Base-by-base conservation (phyloP, 306 rosid genomes). In the Ochetophila trinervis region DNA sequence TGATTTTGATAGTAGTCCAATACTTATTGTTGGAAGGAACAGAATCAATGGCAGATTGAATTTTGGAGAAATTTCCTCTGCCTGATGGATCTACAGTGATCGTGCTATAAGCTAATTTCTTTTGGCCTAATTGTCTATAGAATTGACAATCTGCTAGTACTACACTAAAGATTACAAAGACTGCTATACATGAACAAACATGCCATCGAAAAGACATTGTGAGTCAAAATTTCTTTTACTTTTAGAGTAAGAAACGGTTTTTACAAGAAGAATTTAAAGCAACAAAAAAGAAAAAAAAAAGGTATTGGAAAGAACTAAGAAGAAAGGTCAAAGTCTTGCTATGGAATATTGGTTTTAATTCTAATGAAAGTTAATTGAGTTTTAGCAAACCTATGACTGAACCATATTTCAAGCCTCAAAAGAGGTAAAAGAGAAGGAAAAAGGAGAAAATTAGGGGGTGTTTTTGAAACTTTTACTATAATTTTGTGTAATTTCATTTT, bases 41-140 rank as follows among this genome's bases (percentile, higher is more conserved):
- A 8, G 89, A 75, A 77, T 88, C 70, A 53, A 88, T 86, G 47
- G 97, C 96, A 6, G 86, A 72, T 75, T 91, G 97, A 47, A 91
- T 73, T 3, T 74, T 74, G 18, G 78, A 58, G 76, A 91, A 91
- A 36, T 84, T 58, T 9, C 80, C 97, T 1, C 53, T 4, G 34
- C 90, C 94, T 0, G 69, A 68, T 2, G 51, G 74, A 60, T 87
- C 90, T 0, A 91, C 96, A 0, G 53, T 44, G 57, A 85, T 50
- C 24, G 66, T 80, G 0, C 4, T 3, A 53, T 70, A 83, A 48
- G 91, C 48, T 1, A 79, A 5, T 8, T 57, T 17, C 65, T 61
- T 78, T 0, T 22, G 3, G 35, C 87, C 71, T 4, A 51, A 7
- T 21, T 15, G 30, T 62, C 24, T 64, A 37, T 79, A 79, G 27